phyloP scores from a whole-genome alignment of 306 rosid species.

The Luffa acutangula region DNA sequence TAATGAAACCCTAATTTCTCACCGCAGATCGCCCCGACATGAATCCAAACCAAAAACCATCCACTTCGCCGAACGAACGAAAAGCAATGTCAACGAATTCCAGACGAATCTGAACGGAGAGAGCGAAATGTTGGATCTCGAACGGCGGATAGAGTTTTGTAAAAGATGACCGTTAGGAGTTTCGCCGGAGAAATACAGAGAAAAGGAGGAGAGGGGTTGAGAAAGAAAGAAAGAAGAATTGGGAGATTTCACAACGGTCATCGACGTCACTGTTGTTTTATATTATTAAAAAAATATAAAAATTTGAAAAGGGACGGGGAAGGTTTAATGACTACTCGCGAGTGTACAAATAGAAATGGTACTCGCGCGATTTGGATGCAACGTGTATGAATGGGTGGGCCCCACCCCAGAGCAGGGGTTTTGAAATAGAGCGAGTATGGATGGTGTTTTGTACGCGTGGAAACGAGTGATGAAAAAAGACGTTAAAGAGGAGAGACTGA shows the following conservation, averaged over 20 bases:
- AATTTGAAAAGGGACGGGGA: background rate
- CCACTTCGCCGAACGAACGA: conserved; percentile 10
- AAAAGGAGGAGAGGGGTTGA: background rate
- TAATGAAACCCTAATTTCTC: conserved; percentile 21
- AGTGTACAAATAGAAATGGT: background rate
- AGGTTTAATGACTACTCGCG: background rate
- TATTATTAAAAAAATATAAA: background rate
- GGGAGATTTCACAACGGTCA: conserved; percentile 6
- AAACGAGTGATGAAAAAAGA: background rate
- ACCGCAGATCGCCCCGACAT: background rate
- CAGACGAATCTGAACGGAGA: background rate
- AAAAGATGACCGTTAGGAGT: conserved; percentile 9
- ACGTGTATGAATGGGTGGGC: background rate
- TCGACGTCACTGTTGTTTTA: background rate
- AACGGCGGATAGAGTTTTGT: background rate
- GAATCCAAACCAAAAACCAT: background rate
- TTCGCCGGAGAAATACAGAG: conserved; percentile 16
- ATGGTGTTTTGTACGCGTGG: background rate
- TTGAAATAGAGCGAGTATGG: background rate
- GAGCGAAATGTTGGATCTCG: no score
- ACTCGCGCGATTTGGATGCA: background rate
- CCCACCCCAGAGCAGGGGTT: background rate
- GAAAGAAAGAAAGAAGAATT: background rate
- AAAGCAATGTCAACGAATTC: background rate
- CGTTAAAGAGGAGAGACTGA: background rate